Evolutionary conservation across 2,329 filamentous ascomycete species (phyloP).

Genomic region (Decorospora gaudefroyi): DNA sequence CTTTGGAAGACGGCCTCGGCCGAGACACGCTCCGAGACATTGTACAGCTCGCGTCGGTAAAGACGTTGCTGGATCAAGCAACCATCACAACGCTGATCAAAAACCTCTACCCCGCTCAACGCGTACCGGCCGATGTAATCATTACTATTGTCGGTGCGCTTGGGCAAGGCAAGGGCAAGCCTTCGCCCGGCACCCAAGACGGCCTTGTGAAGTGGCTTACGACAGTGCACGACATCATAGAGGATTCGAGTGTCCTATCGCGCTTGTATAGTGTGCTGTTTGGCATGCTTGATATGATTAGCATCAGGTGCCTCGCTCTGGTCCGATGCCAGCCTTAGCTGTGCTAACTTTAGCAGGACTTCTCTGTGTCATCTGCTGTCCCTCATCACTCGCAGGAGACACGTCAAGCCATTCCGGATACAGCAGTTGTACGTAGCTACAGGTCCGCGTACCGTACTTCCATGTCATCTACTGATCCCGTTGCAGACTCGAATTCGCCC

Average conservation of each 20-base stretch:
- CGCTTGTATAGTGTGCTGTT: constrained; percentile 77
- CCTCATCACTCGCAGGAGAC: constrained; percentile 76
- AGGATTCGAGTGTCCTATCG: constrained; percentile 65
- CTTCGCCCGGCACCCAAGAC: constrained; percentile 70
- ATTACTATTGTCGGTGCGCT: constrained; percentile 71
- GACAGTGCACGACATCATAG: constrained; percentile 72
- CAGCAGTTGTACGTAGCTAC: constrained; percentile 61
- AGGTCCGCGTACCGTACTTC: not conserved
- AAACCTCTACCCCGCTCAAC: constrained; percentile 73
- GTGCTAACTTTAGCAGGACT: constrained; percentile 43
- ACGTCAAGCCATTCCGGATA: constrained; percentile 83
- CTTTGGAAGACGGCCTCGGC: constrained; percentile 70
- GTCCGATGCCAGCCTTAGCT: constrained; percentile 3
- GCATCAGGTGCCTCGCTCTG: constrained; percentile 61
- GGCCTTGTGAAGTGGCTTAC: constrained; percentile 77
- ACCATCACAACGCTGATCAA: constrained; percentile 70
- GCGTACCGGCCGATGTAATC: constrained; percentile 64
- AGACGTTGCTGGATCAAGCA: constrained; percentile 74
- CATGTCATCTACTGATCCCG: constrained; percentile 27
- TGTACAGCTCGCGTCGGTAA: constrained; percentile 67
- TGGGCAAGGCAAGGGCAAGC: constrained; percentile 77
- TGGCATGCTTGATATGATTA: constrained; percentile 79
- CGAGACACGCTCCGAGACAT: constrained; percentile 64
- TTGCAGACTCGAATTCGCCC: constrained; percentile 54
- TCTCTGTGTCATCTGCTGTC: constrained; percentile 76